These are phyloP conservation scores for Lentinula detonsa DNA, from an alignment of 768 basidiomycete species.

Conservation along the genomic window DNA sequence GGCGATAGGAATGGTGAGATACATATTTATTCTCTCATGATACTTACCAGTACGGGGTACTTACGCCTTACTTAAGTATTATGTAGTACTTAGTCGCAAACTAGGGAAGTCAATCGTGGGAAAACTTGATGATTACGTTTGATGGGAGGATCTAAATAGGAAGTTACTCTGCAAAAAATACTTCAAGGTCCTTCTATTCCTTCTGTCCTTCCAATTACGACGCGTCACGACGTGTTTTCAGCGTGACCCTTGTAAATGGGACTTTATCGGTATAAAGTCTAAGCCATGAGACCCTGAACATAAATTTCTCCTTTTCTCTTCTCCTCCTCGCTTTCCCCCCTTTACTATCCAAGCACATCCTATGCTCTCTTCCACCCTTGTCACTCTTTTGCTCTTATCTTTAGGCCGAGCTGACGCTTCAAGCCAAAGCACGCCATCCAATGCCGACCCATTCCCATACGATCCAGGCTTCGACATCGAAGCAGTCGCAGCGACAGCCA, in stretches of 20 bases:
- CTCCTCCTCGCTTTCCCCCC: background rate
- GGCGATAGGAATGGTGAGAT: too few relatives aligned
- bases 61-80: too few relatives aligned
- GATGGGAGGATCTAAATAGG: background rate
- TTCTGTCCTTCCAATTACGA: background rate
- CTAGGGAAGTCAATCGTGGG: background rate
- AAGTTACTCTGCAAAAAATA: background rate
- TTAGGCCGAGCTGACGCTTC: background rate
- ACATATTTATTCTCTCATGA: too few relatives aligned
- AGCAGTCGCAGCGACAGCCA: conserved; percentile 23
- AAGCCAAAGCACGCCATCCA: background rate
- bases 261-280: background rate
- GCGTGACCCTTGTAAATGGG: too few relatives aligned
- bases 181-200: background rate
- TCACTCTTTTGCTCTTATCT: background rate
- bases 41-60: too few relatives aligned
- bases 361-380: background rate
- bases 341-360: background rate
- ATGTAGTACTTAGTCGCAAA: too few relatives aligned
- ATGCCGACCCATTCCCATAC: conserved; percentile 19
- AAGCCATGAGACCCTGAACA: background rate
- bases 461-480: conserved; percentile 32
- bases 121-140: background rate
- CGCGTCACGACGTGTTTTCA: background rate
- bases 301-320: background rate